Base-by-base conservation (phyloP, 768 basidiomycete genomes). In the Udeniomyces megalosporus region DNA sequence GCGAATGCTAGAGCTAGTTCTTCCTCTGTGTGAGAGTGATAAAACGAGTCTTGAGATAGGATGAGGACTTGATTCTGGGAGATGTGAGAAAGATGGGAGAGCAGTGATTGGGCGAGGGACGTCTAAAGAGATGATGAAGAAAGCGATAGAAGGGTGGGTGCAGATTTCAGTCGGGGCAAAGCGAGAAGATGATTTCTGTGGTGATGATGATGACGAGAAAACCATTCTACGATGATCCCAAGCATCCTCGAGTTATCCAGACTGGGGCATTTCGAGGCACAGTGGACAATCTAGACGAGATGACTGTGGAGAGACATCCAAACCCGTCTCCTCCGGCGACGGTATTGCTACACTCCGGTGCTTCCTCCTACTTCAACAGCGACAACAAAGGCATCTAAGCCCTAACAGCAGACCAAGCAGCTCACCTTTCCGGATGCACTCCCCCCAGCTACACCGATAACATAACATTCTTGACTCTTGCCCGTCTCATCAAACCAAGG, bases 41-140 rank as follows among this genome's bases (percentile, higher is more conserved):
- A 99, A 75, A 97, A 99, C 71, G 87, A 88, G 73, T 97, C 92
- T 86, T 91, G 73, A 29, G 88, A 90, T 55, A 99, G 74, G 67
- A 99, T 95, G 58, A 93, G 82, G 42, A 97, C 85, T 50, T 73
- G 75, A 17, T 42, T 42, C 38, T 42, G 1, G 74, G 62, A 75
- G 17, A 76, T 72, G 50, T 74, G 71, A 24, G 20, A 10, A 35
- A 47, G 15, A 24, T 44, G 44, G 5, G 2, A 32, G 32, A 22
- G 32, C 1, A 11, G 24, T 48, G 46, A 34, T 58, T 5, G 26
- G 29, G 38, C 10, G 29, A 15, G 2, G 28, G n/a, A 15, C n/a
- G 15, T 14, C n/a, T 22, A 44, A 5, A 2, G 28, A 32, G 60
- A n/a, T 24, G 12, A 22, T 32, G 31, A n/a, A 10, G 38, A 12